Evolutionary conservation across 1,139 yeast species (phyloP).

Genomic region (Groenewaldozyma sp.): DNA sequence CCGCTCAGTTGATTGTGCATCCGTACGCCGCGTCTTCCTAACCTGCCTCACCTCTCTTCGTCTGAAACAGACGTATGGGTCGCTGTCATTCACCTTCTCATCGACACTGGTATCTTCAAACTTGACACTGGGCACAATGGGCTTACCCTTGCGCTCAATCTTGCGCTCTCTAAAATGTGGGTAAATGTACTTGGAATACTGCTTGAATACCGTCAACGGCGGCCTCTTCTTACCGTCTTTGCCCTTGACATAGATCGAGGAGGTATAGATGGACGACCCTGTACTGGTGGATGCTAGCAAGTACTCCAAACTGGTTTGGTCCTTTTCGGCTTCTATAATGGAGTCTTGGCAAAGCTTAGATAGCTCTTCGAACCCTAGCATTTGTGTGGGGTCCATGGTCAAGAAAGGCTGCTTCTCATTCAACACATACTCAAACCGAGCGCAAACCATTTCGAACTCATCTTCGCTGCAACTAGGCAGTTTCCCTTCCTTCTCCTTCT

Average conservation of each 20-base stretch:
- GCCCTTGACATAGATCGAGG: conserved; percentile 8
- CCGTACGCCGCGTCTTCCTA: conserved; percentile 93
- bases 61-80: conserved; percentile 93
- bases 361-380: conserved; percentile 63
- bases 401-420: conserved; percentile 82
- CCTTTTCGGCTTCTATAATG: conserved; percentile 25
- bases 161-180: conserved; percentile 77
- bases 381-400: conserved; percentile 71
- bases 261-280: conserved; percentile 11
- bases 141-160: conserved; percentile 51
- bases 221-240: conserved; percentile 32
- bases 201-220: conserved; percentile 44
- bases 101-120: conserved; percentile 64
- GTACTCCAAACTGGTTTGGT: conserved; percentile 29
- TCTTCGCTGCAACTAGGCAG: conserved; percentile 40
- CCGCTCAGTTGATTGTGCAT: conserved; percentile 80
- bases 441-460: conserved; percentile 76
- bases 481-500: conserved; percentile 15
- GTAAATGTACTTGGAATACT: conserved; percentile 62
- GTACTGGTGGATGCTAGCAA: conserved; percentile 18
- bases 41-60: conserved; percentile 94
- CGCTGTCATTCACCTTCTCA: conserved; percentile 76
- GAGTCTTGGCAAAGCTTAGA: conserved; percentile 24
- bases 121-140: conserved; percentile 64
- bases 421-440: conserved; percentile 64